phyloP scores from a whole-genome alignment of 192 early-diverging fungal species.

The Backusella tarrabulga region DNA sequence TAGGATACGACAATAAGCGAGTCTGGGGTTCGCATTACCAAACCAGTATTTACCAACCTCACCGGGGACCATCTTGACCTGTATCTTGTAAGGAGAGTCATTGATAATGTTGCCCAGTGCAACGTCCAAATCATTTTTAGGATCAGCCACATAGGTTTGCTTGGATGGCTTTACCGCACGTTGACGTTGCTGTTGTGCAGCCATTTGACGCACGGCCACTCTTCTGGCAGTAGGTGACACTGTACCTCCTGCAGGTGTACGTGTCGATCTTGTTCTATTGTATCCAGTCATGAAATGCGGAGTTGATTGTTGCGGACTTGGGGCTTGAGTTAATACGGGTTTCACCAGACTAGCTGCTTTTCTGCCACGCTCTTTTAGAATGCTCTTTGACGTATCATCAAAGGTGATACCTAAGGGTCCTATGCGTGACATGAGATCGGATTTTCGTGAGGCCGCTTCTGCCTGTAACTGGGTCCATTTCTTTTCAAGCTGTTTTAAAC shows the following conservation, averaged over 20 bases:
- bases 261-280: background rate
- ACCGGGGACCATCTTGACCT: conserved; percentile 46
- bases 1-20: conserved; percentile 63
- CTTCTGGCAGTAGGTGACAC: conserved; percentile 14
- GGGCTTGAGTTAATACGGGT: conserved; percentile 6
- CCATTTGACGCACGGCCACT: background rate
- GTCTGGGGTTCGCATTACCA: conserved; percentile 58
- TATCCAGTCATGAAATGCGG: conserved; percentile 1
- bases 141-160: conserved; percentile 46
- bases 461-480: conserved; percentile 48
- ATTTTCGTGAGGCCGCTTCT: conserved; percentile 38
- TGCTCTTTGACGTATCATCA: background rate
- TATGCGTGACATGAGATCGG: conserved; percentile 31
- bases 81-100: conserved; percentile 50
- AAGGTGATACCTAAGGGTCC: conserved; percentile 30
- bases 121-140: conserved; percentile 55
- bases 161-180: background rate
- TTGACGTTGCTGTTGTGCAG: background rate
- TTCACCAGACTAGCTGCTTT: conserved; percentile 6
- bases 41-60: conserved; percentile 65
- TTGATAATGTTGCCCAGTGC: conserved; percentile 59
- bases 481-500: conserved; percentile 35
- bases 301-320: conserved; percentile 12
- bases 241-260: background rate
- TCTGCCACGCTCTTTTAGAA: conserved; percentile 4